phyloP scores from a whole-genome alignment of 2,329 filamentous ascomycete species.

The Alternaria postmessia region DNA sequence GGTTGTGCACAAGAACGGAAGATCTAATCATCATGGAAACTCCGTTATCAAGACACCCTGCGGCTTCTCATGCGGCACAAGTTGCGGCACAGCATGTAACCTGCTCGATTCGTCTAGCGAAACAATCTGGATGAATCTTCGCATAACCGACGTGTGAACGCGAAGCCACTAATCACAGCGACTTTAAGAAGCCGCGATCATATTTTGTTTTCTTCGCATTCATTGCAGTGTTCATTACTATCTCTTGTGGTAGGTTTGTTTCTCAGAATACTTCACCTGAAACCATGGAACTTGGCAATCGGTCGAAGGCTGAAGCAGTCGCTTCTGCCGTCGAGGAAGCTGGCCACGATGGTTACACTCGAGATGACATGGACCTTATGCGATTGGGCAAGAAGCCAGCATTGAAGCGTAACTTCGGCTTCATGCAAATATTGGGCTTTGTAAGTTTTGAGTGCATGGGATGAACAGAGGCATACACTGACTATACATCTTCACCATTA shows the following conservation, averaged over 20 bases:
- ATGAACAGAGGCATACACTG: not conserved
- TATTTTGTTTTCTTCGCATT: not conserved
- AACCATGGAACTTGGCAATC: slow-evolving; percentile 4
- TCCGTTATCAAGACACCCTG: not conserved
- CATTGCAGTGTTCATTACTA: not conserved
- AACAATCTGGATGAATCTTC: not conserved
- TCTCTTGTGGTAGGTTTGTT: not conserved
- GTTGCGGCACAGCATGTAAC: not conserved
- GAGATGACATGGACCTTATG: slow-evolving; percentile 8
- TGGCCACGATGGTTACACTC: not conserved
- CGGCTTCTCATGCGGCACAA: not conserved
- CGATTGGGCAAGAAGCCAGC: slow-evolving; percentile 20
- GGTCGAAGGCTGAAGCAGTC: slow-evolving; percentile 1
- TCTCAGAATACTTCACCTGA: not conserved
- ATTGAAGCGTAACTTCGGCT: slow-evolving; percentile 19
- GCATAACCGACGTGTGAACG: not conserved
- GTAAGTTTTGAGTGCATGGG: not conserved
- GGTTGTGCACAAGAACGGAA: not conserved
- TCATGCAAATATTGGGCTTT: slow-evolving; percentile 19
- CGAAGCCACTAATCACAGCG: not conserved
- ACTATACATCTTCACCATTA: not conserved
- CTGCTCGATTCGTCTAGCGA: not conserved
- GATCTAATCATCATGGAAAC: not conserved
- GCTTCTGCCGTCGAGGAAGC: not conserved
- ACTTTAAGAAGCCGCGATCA: not conserved